These are phyloP conservation scores for Rutstroemia sp. DNA, from an alignment of 2,329 filamentous ascomycete species.

Conservation along the genomic window DNA sequence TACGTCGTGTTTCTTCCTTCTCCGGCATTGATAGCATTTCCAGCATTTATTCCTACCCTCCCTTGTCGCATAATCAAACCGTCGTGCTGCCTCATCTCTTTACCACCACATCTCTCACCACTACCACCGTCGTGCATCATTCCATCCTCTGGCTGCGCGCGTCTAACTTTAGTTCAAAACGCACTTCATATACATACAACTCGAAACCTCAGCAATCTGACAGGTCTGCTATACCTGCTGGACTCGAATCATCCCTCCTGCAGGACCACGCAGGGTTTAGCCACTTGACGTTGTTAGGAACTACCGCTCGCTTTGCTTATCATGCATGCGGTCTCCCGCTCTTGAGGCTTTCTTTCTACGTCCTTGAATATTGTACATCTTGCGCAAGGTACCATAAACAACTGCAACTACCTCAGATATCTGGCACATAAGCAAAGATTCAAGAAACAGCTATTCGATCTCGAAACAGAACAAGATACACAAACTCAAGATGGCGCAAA, in stretches of 20 bases:
- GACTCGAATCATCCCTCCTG: conserved; percentile 24
- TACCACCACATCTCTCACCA: background rate
- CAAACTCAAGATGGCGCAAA: conserved; percentile 31
- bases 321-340: conserved; percentile 32
- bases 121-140: conserved; percentile 13
- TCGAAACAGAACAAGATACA: conserved; percentile 25
- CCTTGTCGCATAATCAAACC: conserved; percentile 6
- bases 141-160: conserved; percentile 19
- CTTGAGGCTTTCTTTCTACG: conserved; percentile 25
- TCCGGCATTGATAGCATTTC: conserved; percentile 5
- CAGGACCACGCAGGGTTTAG: conserved; percentile 24
- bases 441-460: background rate
- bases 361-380: conserved; percentile 11
- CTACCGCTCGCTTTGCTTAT: conserved; percentile 26
- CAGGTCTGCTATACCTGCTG: conserved; percentile 14
- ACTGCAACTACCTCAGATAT: conserved; percentile 18
- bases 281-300: conserved; percentile 29
- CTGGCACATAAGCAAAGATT: conserved; percentile 10
- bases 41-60: conserved; percentile 10
- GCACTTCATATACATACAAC: conserved; percentile 12
- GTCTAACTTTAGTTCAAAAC: conserved; percentile 15
- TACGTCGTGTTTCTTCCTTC: conserved; percentile 2
- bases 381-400: conserved; percentile 29
- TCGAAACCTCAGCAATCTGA: conserved; percentile 13
- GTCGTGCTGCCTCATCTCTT: conserved; percentile 6